phyloP scores from a whole-genome alignment of 345 rosid species.

The Salix caprea region DNA sequence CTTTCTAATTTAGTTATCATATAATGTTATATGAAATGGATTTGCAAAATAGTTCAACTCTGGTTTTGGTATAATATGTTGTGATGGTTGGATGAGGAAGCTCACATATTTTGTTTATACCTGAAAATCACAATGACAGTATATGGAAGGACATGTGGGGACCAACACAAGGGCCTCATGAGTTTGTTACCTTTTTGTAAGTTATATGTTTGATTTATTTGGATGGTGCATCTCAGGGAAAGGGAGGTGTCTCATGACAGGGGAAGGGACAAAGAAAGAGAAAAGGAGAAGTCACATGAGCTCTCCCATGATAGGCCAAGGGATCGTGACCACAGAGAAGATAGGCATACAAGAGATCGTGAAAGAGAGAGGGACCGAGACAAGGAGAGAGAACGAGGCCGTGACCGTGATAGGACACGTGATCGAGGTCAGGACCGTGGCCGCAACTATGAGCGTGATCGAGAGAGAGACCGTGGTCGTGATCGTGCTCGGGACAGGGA shows the following conservation, averaged over 20 bases:
- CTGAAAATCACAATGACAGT: background rate
- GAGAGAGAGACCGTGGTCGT: slow-evolving; percentile 47
- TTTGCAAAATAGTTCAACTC: background rate
- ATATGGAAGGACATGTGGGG: background rate
- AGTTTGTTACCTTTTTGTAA: background rate
- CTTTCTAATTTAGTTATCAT: background rate
- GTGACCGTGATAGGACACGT: slow-evolving; percentile 37
- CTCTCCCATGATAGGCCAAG: slow-evolving; percentile 68
- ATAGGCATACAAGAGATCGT: slow-evolving; percentile 74
- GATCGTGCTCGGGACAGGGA: slow-evolving; percentile 25
- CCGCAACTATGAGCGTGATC: slow-evolving; percentile 51
- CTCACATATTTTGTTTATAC: background rate
- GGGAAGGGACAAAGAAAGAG: slow-evolving; percentile 69
- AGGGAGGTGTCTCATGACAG: slow-evolving; percentile 76
- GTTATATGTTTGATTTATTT: slow-evolving; percentile 4
- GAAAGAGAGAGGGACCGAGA: slow-evolving; percentile 62
- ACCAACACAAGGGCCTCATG: background rate
- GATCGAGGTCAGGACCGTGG: slow-evolving; percentile 24
- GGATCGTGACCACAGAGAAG: slow-evolving; percentile 81
- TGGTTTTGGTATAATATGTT: background rate
- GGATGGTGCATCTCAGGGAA: slow-evolving; percentile 26
- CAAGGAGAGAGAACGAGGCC: slow-evolving; percentile 51
- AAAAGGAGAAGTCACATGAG: slow-evolving; percentile 71
- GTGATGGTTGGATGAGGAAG: background rate
- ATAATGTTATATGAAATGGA: background rate